A percentile compares a stretch with the other conserved stretches of the same genome.
phyloP scores from a whole-genome alignment of 352 stramenopile species.

The Phytophthora multivora region DNA sequence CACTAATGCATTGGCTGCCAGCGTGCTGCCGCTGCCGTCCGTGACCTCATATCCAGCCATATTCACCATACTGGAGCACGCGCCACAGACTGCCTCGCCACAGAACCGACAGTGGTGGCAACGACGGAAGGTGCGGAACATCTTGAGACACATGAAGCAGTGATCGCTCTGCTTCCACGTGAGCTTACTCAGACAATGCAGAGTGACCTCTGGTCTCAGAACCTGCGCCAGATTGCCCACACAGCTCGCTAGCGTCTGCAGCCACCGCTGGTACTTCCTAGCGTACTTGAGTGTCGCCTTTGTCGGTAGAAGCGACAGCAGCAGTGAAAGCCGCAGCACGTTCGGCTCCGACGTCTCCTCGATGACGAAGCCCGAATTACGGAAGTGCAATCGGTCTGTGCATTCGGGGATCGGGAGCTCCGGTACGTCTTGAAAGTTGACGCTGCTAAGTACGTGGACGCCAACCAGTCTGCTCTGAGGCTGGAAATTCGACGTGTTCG shows the following conservation, averaged over 20 bases:
- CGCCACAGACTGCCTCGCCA: slow-evolving; percentile 66
- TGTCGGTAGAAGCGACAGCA: slow-evolving; percentile 54
- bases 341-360: slow-evolving; percentile 50
- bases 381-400: slow-evolving; percentile 43
- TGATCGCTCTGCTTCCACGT: slow-evolving; percentile 72
- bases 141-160: slow-evolving; percentile 72
- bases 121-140: slow-evolving; percentile 71
- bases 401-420: slow-evolving; percentile 37
- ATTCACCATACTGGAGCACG: slow-evolving; percentile 65
- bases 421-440: slow-evolving; percentile 47
- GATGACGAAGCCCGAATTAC: slow-evolving; percentile 64
- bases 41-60: slow-evolving; percentile 44
- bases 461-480: slow-evolving; percentile 41
- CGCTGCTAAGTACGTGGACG: slow-evolving; percentile 42
- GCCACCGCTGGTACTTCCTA: slow-evolving; percentile 44
- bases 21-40: slow-evolving; percentile 28
- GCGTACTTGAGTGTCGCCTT: slow-evolving; percentile 39
- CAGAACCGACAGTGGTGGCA: slow-evolving; percentile 82
- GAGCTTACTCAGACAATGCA: slow-evolving; percentile 41
- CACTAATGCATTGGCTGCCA: slow-evolving; percentile 19
- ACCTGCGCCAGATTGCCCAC: slow-evolving; percentile 34
- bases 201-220: slow-evolving; percentile 26
- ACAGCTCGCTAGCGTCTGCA: slow-evolving; percentile 39
- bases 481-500: slow-evolving; percentile 22
- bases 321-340: slow-evolving; percentile 39